These are phyloP conservation scores for Suillus americanus DNA, from an alignment of 768 basidiomycete species.

Conservation along the genomic window DNA sequence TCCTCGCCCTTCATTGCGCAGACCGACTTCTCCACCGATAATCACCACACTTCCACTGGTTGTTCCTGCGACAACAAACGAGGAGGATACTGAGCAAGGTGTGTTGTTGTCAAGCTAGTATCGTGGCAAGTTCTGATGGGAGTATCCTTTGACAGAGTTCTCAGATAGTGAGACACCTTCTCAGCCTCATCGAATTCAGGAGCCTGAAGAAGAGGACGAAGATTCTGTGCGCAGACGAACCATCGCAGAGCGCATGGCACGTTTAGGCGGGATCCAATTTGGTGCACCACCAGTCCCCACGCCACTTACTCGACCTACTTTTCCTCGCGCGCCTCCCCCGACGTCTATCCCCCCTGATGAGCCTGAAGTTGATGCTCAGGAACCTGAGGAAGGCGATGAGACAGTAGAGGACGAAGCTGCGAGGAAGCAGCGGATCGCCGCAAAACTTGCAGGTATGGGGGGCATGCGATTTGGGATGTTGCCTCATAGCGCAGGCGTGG, in stretches of 20 bases:
- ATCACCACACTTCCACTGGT: conserved; percentile 18
- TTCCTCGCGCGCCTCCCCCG: conserved; percentile 37
- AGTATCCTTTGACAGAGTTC: neutral
- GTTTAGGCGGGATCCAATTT: conserved; percentile 82
- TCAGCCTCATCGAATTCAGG: conserved; percentile 5
- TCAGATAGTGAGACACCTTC: neutral
- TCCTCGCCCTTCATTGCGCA: conserved; percentile 13
- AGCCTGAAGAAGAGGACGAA: conserved; percentile 33
- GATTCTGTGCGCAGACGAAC: conserved; percentile 60
- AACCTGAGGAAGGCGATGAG: conserved; percentile 27
- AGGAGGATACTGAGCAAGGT: conserved; percentile 5
- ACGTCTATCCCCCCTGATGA: conserved; percentile 32
- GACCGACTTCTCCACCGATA: conserved; percentile 24
- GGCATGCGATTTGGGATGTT: conserved; percentile 60
- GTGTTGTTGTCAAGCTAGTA: neutral
- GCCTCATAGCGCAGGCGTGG: conserved; percentile 27
- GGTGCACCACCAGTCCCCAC: conserved; percentile 57
- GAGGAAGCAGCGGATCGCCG: conserved; percentile 51
- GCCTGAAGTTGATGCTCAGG: conserved; percentile 17
- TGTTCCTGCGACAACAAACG: conserved; percentile 3
- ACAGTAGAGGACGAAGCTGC: conserved; percentile 68
- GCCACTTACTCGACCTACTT: conserved; percentile 37
- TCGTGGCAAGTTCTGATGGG: neutral
- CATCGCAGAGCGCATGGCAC: conserved; percentile 95
- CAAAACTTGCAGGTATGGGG: conserved; percentile 54